Evolutionary conservation across 768 basidiomycete species (phyloP), one percentile per base, ranked within the genome.

Genomic region (Suillus cothurnatus): DNA sequence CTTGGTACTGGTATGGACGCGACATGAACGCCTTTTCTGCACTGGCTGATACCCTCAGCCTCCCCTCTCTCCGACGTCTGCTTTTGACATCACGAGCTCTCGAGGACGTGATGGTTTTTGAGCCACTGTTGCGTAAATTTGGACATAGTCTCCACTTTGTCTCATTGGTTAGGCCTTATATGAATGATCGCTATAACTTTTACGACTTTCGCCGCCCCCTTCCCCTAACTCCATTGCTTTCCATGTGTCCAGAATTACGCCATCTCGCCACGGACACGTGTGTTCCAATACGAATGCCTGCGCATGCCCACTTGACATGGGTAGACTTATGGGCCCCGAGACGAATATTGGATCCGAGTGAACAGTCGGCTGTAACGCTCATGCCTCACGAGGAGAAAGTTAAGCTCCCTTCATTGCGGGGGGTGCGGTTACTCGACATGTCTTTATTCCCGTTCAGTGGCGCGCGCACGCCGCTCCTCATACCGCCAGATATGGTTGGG

Each of bases 61-160:
- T 52, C 50, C 50, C 50, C 50, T 52, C 50, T 52, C 50, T 52
- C 15, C 50, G 26, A 28, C 50, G 50, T 28, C 50, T 52, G 15
- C 50, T 52, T 52, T 28, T 52, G 26, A 28, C 50, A 52, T 52
- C 26, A 4, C 26, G 5, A 28, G 26, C 17, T 28, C 28, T 19
- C 8, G 26, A 52, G 2, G 6, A 50, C 7, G 15, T 6, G 15
- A 28, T 28, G 14, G 6, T 28, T 9, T 2, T 52, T 19, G 17
- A 52, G 8, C 50, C 50, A 19, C 26, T 52, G 28, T 52, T 52
- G 50, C 50, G 50, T 19, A 52, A 52, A 52, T 52, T 52, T 28
- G 50, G 50, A 8, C 15, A 52, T 8, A 4, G 50, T 28, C 17
- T 52, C 1, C 50, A 52, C 17, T 52, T 52, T 28, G 8, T 52